phyloP scores from a whole-genome alignment of 108 stramenopile genomes.

The Skeletonema tropicum region DNA sequence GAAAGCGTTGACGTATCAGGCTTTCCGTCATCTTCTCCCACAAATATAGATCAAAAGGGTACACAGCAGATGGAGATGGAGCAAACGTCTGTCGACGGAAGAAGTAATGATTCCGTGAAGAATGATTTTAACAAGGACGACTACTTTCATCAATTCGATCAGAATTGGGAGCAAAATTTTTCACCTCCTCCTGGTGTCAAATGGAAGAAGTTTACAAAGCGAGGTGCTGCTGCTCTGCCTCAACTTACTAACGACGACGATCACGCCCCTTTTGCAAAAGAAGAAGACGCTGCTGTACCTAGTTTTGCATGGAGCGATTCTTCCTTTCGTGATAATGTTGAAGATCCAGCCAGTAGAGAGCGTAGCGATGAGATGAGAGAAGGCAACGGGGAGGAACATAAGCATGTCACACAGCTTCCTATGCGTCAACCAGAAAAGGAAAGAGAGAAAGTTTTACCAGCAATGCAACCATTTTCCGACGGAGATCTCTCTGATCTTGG shows the following conservation, averaged over 20 bases:
- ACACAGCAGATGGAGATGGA: background rate
- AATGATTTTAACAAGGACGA: conserved; percentile 14
- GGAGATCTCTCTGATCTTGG: conserved; percentile 1
- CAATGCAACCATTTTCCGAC: background rate
- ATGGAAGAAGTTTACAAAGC: background rate
- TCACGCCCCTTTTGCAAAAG: background rate
- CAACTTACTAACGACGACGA: background rate
- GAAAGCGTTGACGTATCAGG: background rate
- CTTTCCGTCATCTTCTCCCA: background rate
- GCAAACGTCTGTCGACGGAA: background rate
- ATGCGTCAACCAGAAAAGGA: background rate
- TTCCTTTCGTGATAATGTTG: background rate
- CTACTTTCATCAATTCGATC: conserved; percentile 9
- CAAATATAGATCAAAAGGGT: background rate
- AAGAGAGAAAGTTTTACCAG: background rate
- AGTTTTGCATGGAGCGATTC: background rate
- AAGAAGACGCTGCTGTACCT: background rate
- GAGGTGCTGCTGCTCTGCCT: background rate
- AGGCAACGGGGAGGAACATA: background rate
- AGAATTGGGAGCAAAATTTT: background rate
- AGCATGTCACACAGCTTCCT: background rate
- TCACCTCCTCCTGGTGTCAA: background rate
- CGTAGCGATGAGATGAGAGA: background rate
- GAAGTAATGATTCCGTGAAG: background rate
- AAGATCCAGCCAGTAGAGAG: background rate